A percentile compares a stretch with the other conserved stretches of the same genome.
Conservation (phyloP, 257 asterid species). For the Solanum piurae region DNA sequence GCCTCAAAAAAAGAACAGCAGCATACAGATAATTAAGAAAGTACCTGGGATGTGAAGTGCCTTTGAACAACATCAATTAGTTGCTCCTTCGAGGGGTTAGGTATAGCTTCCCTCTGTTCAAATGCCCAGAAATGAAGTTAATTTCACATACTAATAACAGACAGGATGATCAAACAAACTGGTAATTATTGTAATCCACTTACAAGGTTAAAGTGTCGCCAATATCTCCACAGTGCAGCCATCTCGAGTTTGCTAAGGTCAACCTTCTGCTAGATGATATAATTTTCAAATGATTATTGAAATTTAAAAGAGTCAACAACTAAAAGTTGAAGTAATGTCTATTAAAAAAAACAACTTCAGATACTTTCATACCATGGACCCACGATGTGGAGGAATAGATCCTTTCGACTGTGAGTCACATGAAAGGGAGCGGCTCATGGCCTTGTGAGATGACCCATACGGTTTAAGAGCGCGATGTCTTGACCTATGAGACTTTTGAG, state of each 20-base stretch:
- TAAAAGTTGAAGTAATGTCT: not conserved
- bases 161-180: not conserved
- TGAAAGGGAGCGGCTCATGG: slow-evolving; percentile 53
- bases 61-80: slow-evolving; percentile 77
- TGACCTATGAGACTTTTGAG: slow-evolving; percentile 65
- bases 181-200: slow-evolving; percentile 10
- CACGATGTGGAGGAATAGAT: slow-evolving; percentile 36
- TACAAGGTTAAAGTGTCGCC: slow-evolving; percentile 80
- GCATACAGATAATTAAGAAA: not conserved
- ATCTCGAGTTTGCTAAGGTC: slow-evolving; percentile 89
- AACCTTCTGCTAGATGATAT: slow-evolving; percentile 35
- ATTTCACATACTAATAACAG: not conserved
- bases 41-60: slow-evolving; percentile 89
- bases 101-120: slow-evolving; percentile 54
- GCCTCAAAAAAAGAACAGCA: not conserved
- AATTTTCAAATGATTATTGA: not conserved
- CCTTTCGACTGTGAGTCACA: slow-evolving; percentile 62
- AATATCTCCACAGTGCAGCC: slow-evolving; percentile 83
- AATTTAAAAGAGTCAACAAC: not conserved
- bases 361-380: slow-evolving; percentile 38
- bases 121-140: not conserved
- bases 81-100: slow-evolving; percentile 84
- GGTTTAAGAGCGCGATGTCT: slow-evolving; percentile 58
- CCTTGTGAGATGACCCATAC: slow-evolving; percentile 37
- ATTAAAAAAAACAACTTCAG: not conserved